phyloP scores from a whole-genome alignment of 192 early-diverging fungal species.

The Mortierella hygrophila region DNA sequence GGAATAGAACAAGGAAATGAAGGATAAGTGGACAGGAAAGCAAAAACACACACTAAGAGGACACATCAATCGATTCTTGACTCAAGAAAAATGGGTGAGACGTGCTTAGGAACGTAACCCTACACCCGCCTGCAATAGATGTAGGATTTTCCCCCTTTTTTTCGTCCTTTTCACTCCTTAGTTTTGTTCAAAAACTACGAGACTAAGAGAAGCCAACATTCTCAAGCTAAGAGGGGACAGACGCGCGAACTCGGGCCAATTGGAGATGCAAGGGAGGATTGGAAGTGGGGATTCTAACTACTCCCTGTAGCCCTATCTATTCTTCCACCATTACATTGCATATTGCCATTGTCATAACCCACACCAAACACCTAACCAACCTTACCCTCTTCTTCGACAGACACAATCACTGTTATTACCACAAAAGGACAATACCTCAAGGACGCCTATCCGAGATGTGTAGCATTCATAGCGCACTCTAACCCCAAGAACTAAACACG shows the following conservation, averaged over 20 bases:
- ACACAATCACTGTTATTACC: not conserved
- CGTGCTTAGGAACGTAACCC: not conserved
- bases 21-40: not conserved
- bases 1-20: not conserved
- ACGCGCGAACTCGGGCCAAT: slow-evolving; percentile 23
- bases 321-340: not conserved
- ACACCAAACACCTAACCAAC: not conserved
- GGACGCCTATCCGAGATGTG: not conserved
- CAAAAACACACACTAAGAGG: not conserved
- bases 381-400: not conserved
- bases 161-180: not conserved
- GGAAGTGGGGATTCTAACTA: slow-evolving; percentile 45
- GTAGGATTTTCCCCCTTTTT: not conserved
- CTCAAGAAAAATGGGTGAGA: not conserved
- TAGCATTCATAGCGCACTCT: not conserved
- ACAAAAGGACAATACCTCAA: not conserved
- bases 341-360: not conserved
- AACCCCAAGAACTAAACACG: not conserved
- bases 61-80: not conserved
- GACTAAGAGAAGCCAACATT: not conserved
- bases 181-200: slow-evolving; percentile 11
- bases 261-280: slow-evolving; percentile 46
- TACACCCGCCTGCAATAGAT: not conserved
- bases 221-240: slow-evolving; percentile 1
- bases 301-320: slow-evolving; percentile 7